Conservation (phyloP, 345 rosid species). For the Carallia brachiata region DNA sequence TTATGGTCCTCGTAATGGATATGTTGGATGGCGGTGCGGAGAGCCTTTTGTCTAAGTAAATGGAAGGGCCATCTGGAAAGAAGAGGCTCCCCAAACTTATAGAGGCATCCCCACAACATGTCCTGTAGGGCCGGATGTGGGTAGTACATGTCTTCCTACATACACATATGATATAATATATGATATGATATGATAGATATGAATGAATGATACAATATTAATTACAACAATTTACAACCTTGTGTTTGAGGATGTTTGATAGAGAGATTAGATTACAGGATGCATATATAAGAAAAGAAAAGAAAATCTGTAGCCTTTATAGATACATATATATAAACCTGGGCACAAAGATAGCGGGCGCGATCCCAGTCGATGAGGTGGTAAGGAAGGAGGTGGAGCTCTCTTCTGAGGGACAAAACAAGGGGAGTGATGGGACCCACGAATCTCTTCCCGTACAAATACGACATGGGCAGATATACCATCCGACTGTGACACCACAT, state of each 20-base stretch:
- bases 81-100: constrained; percentile 49
- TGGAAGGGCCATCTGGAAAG: constrained; percentile 51
- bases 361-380: constrained; percentile 50
- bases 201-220: background rate
- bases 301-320: background rate
- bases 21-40: constrained; percentile 44
- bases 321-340: too few relatives aligned
- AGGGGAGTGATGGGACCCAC: constrained; percentile 44
- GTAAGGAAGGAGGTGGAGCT: constrained; percentile 49
- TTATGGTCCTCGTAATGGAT: constrained; percentile 63
- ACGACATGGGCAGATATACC: constrained; percentile 63
- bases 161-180: too few relatives aligned
- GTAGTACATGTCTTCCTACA: constrained; percentile 61
- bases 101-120: constrained; percentile 49
- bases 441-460: constrained; percentile 59
- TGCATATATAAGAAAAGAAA: too few relatives aligned
- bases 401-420: constrained; percentile 47
- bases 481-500: constrained; percentile 51
- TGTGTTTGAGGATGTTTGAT: too few relatives aligned
- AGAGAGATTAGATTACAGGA: too few relatives aligned
- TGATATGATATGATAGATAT: too few relatives aligned
- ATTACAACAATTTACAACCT: too few relatives aligned
- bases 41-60: constrained; percentile 50
- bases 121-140: constrained; percentile 57
- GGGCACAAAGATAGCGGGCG: constrained; percentile 42